phyloP scores from a whole-genome alignment of 129 eudicot species.

The Pseudognaphalium luteoalbum region DNA sequence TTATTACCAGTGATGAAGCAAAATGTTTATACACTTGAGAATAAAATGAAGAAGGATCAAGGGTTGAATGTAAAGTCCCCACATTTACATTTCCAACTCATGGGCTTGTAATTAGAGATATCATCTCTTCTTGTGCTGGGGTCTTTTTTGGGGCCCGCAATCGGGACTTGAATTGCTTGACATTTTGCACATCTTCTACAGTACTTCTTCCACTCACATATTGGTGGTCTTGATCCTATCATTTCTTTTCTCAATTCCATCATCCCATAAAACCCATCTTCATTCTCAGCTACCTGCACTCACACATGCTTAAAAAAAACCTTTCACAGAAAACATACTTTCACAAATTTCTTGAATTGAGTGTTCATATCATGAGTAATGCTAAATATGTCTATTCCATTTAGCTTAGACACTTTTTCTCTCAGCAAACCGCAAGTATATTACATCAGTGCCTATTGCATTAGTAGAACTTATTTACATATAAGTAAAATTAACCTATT shows the following conservation, averaged over 20 bases:
- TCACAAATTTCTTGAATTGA: too few relatives aligned
- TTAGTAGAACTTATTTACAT: too few relatives aligned
- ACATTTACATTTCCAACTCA: conserved; percentile 30
- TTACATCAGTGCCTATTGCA: not conserved
- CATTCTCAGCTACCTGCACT: not conserved
- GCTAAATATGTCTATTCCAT: too few relatives aligned
- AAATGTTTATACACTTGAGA: not conserved
- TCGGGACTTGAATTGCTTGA: conserved; percentile 24
- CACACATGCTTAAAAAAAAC: not conserved
- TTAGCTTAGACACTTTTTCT: too few relatives aligned
- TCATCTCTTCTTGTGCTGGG: conserved; percentile 14
- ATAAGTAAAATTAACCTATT: too few relatives aligned
- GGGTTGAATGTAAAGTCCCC: conserved; percentile 24
- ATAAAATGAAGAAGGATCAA: not conserved
- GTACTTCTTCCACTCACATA: conserved; percentile 18
- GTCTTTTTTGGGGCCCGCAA: not conserved
- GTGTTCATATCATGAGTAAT: too few relatives aligned
- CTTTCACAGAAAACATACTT: too few relatives aligned
- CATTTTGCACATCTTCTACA: conserved; percentile 21
- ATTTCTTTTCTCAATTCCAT: not conserved
- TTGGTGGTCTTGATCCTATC: conserved; percentile 30
- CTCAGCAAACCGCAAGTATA: not conserved
- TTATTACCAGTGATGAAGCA: not conserved
- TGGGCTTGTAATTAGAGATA: conserved; percentile 23
- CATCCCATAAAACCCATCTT: not conserved